Evolutionary conservation across 2,329 filamentous ascomycete genomes (phyloP), one percentile per base, ranked within the genome.

Genomic region (Beauveria bassiana): DNA sequence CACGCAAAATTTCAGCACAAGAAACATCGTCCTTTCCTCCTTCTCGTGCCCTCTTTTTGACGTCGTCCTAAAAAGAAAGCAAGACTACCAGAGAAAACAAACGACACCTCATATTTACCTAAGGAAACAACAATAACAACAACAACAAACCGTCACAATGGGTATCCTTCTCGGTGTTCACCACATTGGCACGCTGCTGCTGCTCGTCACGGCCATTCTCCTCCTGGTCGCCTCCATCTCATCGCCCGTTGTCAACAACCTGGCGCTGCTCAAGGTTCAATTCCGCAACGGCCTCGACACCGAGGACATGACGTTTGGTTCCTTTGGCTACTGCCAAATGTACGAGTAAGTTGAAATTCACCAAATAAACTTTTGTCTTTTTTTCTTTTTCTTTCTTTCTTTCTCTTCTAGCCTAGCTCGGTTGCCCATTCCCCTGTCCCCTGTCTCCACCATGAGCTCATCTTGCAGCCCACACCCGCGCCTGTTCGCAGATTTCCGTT

Each of bases 161-260:
- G 79, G 77, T 59, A 64, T 77, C 65, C 79, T 78, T 61, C 75
- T 74, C 62, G 77, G 80, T 66, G 72, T 85, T 65, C 82, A 84
- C 71, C 79, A 85, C 69, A 71, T 86, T 59, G 84, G 83, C 70
- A 81, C 81, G 31, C 79, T 84, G 65, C 71, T 86, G 66, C 76
- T 87, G 54, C 77, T 87, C 61, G 73, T 75, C 42, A 77, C 83
- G 49, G 76, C 79, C 51, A 73, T 85, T 58, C 77, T 87, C 54
- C 77, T 87, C 61, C 71, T 87, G 63, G 75, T 87, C 64, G 81
- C 81, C 61, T 79, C 78, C 64, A 82, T 87, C 64, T 81, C 84
- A 2, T 74, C 84, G 0, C 85, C 85, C 9, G 81, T 87, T 49
- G 78, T 85, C 66, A 75, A 83, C 66, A 66, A 79, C 65, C 75